Conservation (phyloP, 352 stramenopile species). For the Thalassiosira hispida region DNA sequence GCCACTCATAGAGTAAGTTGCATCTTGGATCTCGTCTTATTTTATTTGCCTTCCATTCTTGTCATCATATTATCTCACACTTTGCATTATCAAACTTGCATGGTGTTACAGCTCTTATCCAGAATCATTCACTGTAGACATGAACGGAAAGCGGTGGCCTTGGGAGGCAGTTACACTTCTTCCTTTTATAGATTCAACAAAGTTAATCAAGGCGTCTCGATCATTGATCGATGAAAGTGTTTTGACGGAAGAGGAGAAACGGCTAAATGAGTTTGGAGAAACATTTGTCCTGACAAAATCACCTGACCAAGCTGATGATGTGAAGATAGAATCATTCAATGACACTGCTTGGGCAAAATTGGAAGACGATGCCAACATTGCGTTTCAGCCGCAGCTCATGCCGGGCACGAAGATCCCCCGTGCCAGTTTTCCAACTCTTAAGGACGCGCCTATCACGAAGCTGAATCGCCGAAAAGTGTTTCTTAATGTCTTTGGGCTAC, state of each 20-base stretch:
- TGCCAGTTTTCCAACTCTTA: conserved; percentile 68
- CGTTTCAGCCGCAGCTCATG: conserved; percentile 68
- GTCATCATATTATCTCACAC: not conserved
- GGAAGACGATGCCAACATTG: conserved; percentile 36
- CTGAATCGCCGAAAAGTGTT: conserved; percentile 63
- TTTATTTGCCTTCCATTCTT: not conserved
- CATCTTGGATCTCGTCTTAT: conserved; percentile 59
- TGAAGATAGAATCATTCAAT: conserved; percentile 41
- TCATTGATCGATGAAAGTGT: conserved; percentile 72
- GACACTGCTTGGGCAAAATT: conserved; percentile 51
- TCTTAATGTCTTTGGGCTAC: conserved; percentile 76
- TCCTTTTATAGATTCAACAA: conserved; percentile 97
- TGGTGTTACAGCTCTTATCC: conserved; percentile 86
- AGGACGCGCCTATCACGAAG: conserved; percentile 65
- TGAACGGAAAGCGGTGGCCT: conserved; percentile 94
- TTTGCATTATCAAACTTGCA: not conserved
- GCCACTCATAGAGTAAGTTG: conserved; percentile 91
- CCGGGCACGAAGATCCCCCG: conserved; percentile 48
- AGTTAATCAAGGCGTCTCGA: conserved; percentile 62
- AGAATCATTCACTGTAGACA: conserved; percentile 87
- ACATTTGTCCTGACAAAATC: conserved; percentile 53
- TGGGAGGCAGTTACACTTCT: conserved; percentile 98
- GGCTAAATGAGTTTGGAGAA: conserved; percentile 67
- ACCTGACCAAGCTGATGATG: conserved; percentile 38
- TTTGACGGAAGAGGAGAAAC: conserved; percentile 67